Base-by-base conservation (phyloP, 2,329 filamentous ascomycete genomes). In the Diplodia mutila region DNA sequence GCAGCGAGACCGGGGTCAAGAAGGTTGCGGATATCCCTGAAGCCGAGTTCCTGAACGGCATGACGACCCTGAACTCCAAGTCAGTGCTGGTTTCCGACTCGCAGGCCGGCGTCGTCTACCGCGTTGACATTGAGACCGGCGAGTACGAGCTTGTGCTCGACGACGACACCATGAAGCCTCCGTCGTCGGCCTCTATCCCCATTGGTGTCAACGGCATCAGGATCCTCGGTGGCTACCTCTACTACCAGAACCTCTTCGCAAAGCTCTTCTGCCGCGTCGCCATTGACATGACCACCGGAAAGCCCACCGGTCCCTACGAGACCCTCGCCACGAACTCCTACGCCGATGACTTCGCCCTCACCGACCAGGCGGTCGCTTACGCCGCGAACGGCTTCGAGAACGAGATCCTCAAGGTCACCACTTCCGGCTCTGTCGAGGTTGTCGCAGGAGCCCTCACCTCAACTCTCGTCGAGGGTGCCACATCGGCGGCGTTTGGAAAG, bases 31-130 rank as follows among this genome's bases (percentile, higher is more conserved):
- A 71, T 21, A 27, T 75, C 1, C 68, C 61, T 9, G 64, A 69
- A 3, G 64, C 68, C 16, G 34, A 53, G 7, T 63, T 75, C 39
- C 53, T 72, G 23, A 76, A 76, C 32, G 74, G 75, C 16, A 68
- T 76, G 25, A 67, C 71, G 1, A 61, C 69, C 1, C 61, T 75
- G 29, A 70, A 73, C 68, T 9, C 73, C 70, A 0, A 29, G 11
- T 42, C 48, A n/a, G 59, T 76, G 9, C 67, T 76, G 11, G 64
- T 75, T 11, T 71, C 74, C 9, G 75, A 76, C 46, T 73, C 72
- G 1, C 69, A 49, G 25, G 64, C 61, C 3, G 74, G 74, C 5
- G 69, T 70, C 8, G 69, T 76, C 42, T 65, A 69, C 37, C 57
- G 42, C 1, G 57, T 75, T 1, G 67, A 75, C 32, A 57, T 66